Conservation (phyloP, 2,329 filamentous ascomycete species). For the Cercospora sojina region DNA sequence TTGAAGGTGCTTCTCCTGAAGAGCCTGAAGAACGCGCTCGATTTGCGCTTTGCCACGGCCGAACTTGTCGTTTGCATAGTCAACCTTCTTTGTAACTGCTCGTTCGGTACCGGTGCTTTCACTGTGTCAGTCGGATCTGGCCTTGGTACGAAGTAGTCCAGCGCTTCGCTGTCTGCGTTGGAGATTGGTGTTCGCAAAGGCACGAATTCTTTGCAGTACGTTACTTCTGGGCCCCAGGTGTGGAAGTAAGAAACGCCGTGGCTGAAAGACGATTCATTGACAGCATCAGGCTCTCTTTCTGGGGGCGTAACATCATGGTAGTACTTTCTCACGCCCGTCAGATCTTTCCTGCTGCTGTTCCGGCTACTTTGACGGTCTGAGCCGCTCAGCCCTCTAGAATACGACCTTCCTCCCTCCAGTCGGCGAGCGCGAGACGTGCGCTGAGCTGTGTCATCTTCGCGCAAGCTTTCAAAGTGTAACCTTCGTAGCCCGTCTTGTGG, state of each 20-base stretch:
- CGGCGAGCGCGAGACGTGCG: background rate
- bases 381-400: background rate
- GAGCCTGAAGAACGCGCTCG: slow-evolving; percentile 23
- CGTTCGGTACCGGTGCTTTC: no score
- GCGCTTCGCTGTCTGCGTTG: background rate
- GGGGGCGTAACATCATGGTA: slow-evolving; percentile 30
- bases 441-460: background rate
- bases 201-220: slow-evolving; percentile 24
- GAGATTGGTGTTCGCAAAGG: slow-evolving; percentile 9
- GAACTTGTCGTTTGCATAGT: background rate
- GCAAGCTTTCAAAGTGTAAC: slow-evolving; percentile 5
- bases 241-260: slow-evolving; percentile 31
- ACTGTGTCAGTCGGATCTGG: background rate
- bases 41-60: slow-evolving; percentile 17
- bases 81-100: background rate
- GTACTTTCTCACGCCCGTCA: slow-evolving; percentile 13
- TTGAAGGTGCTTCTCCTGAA: slow-evolving; percentile 23
- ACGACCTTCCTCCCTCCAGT: background rate
- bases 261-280: slow-evolving; percentile 9
- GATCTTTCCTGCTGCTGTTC: background rate
- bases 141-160: background rate
- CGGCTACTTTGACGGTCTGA: background rate
- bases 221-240: slow-evolving; percentile 27
- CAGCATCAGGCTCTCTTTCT: slow-evolving; percentile 21
- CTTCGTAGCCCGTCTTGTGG: background rate